These are phyloP conservation scores for Eucalyptus tenuipes DNA, from an alignment of 345 rosid genomes.

Conservation along the genomic window DNA sequence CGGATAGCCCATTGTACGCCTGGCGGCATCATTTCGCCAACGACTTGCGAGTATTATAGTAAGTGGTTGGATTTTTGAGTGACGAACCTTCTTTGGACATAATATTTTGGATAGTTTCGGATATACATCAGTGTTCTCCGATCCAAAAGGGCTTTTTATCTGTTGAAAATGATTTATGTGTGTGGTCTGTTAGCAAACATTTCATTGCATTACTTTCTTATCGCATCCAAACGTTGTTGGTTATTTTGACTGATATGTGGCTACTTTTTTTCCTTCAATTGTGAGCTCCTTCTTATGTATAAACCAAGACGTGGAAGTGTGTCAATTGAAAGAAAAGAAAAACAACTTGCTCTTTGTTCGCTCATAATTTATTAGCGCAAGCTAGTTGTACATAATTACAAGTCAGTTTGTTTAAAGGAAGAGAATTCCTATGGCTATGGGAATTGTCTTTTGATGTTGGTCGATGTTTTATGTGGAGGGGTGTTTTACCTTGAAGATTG, in stretches of 20 bases:
- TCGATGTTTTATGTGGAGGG: too few relatives aligned
- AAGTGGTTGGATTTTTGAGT: conserved; percentile 68
- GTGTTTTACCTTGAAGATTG: too few relatives aligned
- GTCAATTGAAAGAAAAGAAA: background rate
- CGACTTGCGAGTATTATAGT: conserved; percentile 42
- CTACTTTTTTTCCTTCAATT: background rate
- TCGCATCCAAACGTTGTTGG: background rate
- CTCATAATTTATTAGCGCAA: background rate
- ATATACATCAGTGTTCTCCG: background rate
- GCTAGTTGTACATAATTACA: background rate
- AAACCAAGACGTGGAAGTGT: background rate
- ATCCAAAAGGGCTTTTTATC: background rate
- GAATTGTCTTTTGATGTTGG: background rate
- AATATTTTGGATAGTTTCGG: background rate
- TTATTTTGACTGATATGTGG: background rate
- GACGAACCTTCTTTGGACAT: background rate
- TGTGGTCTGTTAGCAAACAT: background rate
- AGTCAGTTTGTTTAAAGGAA: background rate
- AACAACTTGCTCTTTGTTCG: background rate
- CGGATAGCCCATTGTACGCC: conserved; percentile 48
- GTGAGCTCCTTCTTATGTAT: background rate
- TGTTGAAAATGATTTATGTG: background rate
- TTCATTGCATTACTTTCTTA: background rate
- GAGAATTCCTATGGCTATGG: background rate
- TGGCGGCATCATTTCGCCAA: conserved; percentile 56